Base-by-base conservation (phyloP, 495 filamentous ascomycete species). In the Aspergillus haitiensis region DNA sequence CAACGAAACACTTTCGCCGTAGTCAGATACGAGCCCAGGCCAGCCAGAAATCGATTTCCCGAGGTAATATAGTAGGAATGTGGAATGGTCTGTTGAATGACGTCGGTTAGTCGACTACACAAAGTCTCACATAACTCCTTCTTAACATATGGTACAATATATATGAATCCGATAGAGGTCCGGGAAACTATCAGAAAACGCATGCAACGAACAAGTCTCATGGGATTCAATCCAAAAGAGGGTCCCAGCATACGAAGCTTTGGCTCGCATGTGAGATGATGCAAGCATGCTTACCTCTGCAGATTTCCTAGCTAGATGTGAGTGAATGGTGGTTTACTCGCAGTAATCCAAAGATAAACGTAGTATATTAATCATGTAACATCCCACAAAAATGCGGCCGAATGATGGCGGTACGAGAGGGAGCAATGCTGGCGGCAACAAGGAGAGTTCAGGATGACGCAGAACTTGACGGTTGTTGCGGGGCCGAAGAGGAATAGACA, bases 231-330 rank as follows among this genome's bases (percentile, higher is more conserved):
- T 31, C 8, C 39, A 56, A 31, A 10, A 56, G 18, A 10, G 40
- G 2, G 27, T 16, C 21, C 15, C 45, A 18, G 45, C 18, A 13
- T 35, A 50, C 51, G 55, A 58, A 58, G 55, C 55, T 51, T 39
- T 34, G 33, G 34, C 32, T 35, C 34, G 33, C 45, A 58, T 13
- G 46, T 58, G 45, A 33, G 55, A 50, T 34, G 33, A 50, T 46
- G 46, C 55, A 58, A 58, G 42, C 45, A 42, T 21, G n/a, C 52
- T 53, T 53, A 54, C 52, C 35, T 13, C 5, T 21, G 34, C 52
- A 47, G 6, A 9, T 47, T 47, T 47, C 8, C 16, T 15, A 47
- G 15, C 44, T 7, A 18, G n/a, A 18, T 10, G 10, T 47, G 7
- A 47, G 27, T 9, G 44, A 47, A 18, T 15, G 27, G 27, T 16